phyloP scores from a whole-genome alignment of 2,329 filamentous ascomycete species.

The Albophoma yamanashiensis region DNA sequence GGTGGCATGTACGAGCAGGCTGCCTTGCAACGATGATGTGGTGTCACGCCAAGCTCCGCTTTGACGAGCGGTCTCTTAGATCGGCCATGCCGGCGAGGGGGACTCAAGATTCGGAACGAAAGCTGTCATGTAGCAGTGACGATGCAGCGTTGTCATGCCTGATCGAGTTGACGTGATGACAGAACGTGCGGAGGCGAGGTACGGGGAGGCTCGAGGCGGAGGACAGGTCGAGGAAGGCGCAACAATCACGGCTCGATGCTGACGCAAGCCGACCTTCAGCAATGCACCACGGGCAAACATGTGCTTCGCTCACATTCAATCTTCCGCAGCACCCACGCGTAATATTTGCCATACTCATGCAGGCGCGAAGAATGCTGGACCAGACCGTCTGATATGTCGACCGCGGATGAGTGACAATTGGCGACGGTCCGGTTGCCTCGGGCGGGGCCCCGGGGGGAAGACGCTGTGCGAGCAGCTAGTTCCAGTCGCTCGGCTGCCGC shows the following conservation, averaged over 20 bases:
- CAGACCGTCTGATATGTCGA: too few species aligned
- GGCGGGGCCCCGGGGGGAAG: too few species aligned
- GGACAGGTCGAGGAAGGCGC: neutral
- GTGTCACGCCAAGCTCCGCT: neutral
- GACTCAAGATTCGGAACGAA: neutral
- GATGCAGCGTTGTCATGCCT: neutral
- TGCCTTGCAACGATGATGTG: neutral
- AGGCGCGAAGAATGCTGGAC: too few species aligned
- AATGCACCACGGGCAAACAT: neutral
- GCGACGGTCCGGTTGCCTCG: too few species aligned
- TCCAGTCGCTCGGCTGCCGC: neutral
- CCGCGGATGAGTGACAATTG: too few species aligned
- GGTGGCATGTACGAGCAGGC: neutral
- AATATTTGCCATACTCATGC: neutral
- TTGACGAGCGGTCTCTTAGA: neutral
- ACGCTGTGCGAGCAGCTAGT: neutral
- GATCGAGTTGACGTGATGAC: neutral
- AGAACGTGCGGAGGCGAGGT: neutral
- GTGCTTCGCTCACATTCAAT: too few species aligned
- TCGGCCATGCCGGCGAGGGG: neutral
- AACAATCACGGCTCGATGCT: neutral
- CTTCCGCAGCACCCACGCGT: neutral
- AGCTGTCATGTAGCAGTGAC: neutral
- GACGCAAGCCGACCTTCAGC: neutral
- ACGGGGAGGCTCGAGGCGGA: neutral